Evolutionary conservation across 768 basidiomycete species (phyloP).

Genomic region (Russula olivacea): DNA sequence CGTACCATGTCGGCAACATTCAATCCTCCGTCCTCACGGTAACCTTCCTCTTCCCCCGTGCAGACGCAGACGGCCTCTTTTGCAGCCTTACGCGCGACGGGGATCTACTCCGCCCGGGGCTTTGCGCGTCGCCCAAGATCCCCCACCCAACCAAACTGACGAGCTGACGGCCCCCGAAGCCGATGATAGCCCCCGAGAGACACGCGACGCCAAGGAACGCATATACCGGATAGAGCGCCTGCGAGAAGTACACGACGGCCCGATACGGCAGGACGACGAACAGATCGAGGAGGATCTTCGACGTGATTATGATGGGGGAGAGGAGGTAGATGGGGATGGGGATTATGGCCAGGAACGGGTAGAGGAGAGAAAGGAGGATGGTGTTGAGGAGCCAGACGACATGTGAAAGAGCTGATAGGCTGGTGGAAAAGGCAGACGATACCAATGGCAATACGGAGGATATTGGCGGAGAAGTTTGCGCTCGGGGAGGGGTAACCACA

Average conservation of each 20-base stretch:
- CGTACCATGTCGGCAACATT: not conserved
- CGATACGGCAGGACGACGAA: constrained; percentile 17
- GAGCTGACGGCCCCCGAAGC: constrained; percentile 16
- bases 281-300: constrained; percentile 13
- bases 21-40: constrained; percentile 12
- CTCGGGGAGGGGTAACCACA: not conserved
- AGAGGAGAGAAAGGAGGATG: not conserved
- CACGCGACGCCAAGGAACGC: constrained; percentile 22
- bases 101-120: constrained; percentile 1
- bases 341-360: constrained; percentile 8
- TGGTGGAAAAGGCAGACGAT: not conserved
- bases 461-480: constrained; percentile 10
- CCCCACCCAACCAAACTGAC: constrained; percentile 14
- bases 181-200: constrained; percentile 17
- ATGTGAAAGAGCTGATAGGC: not conserved
- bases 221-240: constrained; percentile 24
- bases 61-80: constrained; percentile 12
- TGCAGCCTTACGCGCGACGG: constrained; percentile 8
- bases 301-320: constrained; percentile 18
- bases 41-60: constrained; percentile 21
- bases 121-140: constrained; percentile 6
- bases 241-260: not conserved
- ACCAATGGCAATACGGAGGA: constrained; percentile 4
- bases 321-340: constrained; percentile 7
- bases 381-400: not conserved